Evolutionary conservation across 1,284 basidiomycete species (phyloP), one percentile per base, ranked within the genome.

Genomic region (Wallemia mellicola): DNA sequence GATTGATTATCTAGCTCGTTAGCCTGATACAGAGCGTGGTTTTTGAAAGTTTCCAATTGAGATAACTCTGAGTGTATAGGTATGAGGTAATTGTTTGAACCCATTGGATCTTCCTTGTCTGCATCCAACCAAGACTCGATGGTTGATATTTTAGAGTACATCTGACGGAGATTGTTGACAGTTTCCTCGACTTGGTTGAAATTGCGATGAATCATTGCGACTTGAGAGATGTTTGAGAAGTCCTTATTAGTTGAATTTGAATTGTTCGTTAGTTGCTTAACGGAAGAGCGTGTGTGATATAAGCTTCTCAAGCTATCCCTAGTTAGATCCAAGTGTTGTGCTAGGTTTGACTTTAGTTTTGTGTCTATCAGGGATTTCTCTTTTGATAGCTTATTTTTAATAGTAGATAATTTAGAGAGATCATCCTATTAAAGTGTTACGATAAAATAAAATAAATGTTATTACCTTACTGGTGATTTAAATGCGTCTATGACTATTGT

Each of bases 301-400:
- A 98, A 76, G 68, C 85, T 89, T 62, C 82, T 74, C 60, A 98
- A 75, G 0, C 88, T 92, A 61, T 91, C 84, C 57, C 88, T 74
- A 9, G 89, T 95, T 0, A 86, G 80, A 66, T 91, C 83, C 7
- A 98, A 76, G 70, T 96, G 92, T 63, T 92, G 86, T 68, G 86
- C 89, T 61, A 94, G 88, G 17, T 89, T 89, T 62, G 78, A 82
- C 66, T 91, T 86, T 57, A 98, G 79, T 66, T 92, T 79, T 2
- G 85, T 81, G 66, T 94, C 87, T 63, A 98, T 85, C n/a, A 86
- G 84, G 0, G 86, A 80, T 71, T 94, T 92, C 72, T 98, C 92
- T 71, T 92, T 94, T 71, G 89, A 82, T 27, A 96, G 77, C 69
- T 94, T 94, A 75, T 91, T 92, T 62, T 87, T 80, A 66, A 88